These are phyloP conservation scores for Colletotrichum melonis DNA, from an alignment of 2,329 filamentous ascomycete species.

Conservation along the genomic window DNA sequence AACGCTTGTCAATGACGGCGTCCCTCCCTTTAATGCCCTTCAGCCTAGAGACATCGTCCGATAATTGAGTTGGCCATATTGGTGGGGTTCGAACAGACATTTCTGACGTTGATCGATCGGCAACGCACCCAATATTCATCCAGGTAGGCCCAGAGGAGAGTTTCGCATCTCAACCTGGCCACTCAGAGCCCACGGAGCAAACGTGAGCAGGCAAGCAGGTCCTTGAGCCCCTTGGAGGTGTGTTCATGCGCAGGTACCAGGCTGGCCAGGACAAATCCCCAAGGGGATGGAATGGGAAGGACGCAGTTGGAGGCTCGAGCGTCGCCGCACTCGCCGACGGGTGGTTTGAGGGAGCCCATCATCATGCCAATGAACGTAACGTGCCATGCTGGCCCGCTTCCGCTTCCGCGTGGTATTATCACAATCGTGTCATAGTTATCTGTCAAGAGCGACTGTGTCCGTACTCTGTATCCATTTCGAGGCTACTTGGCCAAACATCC, in stretches of 20 bases:
- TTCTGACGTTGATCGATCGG: constrained; percentile 32
- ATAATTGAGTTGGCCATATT: constrained; percentile 23
- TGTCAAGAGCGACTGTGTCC: neutral
- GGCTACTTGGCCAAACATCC: neutral
- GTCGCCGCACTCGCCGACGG: constrained; percentile 15
- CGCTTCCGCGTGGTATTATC: neutral
- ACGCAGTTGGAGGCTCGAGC: constrained; percentile 19
- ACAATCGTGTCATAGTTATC: constrained; percentile 11
- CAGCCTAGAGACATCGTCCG: constrained; percentile 26
- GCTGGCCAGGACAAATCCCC: neutral
- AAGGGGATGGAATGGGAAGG: constrained; percentile 6
- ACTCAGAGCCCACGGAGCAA: constrained; percentile 6
- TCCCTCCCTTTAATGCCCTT: constrained; percentile 14
- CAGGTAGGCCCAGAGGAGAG: constrained; percentile 8
- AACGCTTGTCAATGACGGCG: constrained; percentile 1
- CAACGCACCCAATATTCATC: neutral
- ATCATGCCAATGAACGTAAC: neutral
- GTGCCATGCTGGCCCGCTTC: neutral
- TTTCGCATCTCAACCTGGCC: constrained; percentile 22
- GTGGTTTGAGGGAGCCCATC: constrained; percentile 29
- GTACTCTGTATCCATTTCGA: neutral
- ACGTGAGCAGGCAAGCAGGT: constrained; percentile 20
- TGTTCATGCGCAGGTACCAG: constrained; percentile 24
- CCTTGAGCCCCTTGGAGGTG: constrained; percentile 15
- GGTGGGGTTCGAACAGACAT: constrained; percentile 25